A percentile compares a stretch with the other conserved stretches of the same genome.
Conservation (phyloP, 2,329 filamentous ascomycete genomes). For the Penicillium thymicola region DNA sequence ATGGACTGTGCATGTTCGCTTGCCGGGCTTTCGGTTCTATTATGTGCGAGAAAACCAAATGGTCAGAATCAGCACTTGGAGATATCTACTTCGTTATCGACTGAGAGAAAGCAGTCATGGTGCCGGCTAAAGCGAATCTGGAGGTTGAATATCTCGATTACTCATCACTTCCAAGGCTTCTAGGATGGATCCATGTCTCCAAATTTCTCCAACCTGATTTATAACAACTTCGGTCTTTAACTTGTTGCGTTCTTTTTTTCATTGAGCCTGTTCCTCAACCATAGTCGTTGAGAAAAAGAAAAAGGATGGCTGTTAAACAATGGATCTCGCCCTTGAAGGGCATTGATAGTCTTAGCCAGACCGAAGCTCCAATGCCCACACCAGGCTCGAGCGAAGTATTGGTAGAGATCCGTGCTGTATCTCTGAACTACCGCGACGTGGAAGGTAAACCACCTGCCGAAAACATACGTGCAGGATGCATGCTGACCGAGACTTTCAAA, state of each 20-base stretch:
- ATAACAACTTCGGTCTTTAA: neutral
- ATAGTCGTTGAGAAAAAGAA: neutral
- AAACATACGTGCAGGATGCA: neutral
- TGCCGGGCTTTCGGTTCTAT: neutral
- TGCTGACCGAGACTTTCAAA: constrained; percentile 26
- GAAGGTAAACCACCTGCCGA: constrained; percentile 24
- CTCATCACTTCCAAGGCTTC: constrained; percentile 1
- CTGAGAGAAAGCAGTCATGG: neutral
- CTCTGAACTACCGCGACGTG: constrained; percentile 54
- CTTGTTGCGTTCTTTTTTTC: neutral
- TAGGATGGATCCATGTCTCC: neutral
- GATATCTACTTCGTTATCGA: neutral
- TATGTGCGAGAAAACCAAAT: neutral
- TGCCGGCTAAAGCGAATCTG: neutral
- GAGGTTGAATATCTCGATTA: neutral
- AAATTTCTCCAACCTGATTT: constrained; percentile 3
- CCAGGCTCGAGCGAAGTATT: constrained; percentile 54
- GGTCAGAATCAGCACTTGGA: neutral
- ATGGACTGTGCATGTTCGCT: neutral
- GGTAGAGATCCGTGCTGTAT: constrained; percentile 52
- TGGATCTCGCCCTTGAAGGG: constrained; percentile 58
- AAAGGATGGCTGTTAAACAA: constrained; percentile 35
- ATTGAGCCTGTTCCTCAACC: neutral
- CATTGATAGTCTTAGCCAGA: constrained; percentile 51
- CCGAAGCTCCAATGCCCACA: constrained; percentile 46